Evolutionary conservation across 331 rosid genomes (phyloP).

Genomic region (Stylosanthes scabra): DNA sequence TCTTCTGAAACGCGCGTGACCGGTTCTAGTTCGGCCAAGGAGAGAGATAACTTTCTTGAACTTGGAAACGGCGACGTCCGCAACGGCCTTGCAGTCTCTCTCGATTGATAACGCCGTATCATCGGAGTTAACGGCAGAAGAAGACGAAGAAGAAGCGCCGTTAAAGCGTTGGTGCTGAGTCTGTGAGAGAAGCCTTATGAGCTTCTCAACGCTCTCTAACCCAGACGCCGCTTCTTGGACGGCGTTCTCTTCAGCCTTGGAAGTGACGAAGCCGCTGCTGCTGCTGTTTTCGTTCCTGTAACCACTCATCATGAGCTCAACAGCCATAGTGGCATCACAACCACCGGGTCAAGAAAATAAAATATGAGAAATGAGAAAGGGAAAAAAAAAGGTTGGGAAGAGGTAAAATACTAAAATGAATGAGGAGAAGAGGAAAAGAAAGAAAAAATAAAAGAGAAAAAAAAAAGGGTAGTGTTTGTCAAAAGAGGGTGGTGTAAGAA

Average conservation of each 20-base stretch:
- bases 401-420: neutral
- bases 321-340: conserved; percentile 59
- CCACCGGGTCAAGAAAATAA: neutral
- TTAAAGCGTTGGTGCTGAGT: conserved; percentile 26
- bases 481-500: neutral
- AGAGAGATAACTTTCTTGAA: conserved; percentile 72
- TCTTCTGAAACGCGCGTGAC: conserved; percentile 79
- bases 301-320: conserved; percentile 62
- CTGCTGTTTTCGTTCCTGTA: conserved; percentile 35
- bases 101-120: conserved; percentile 42
- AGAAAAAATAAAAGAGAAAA: neutral
- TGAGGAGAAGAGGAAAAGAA: neutral
- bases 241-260: conserved; percentile 60
- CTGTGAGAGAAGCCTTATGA: conserved; percentile 52
- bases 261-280: conserved; percentile 27
- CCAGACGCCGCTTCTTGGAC: conserved; percentile 85
- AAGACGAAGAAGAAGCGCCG: neutral
- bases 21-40: conserved; percentile 69
- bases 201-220: conserved; percentile 68
- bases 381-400: neutral
- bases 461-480: conserved; percentile 25
- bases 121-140: conserved; percentile 7
- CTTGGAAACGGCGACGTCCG: conserved; percentile 80
- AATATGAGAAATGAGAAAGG: neutral
- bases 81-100: conserved; percentile 67